Percentiles rank a stretch among this genome's conserved stretches.
Evolutionary conservation across 441 rosid species (phyloP).

Genomic region (Aleurites moluccanus): DNA sequence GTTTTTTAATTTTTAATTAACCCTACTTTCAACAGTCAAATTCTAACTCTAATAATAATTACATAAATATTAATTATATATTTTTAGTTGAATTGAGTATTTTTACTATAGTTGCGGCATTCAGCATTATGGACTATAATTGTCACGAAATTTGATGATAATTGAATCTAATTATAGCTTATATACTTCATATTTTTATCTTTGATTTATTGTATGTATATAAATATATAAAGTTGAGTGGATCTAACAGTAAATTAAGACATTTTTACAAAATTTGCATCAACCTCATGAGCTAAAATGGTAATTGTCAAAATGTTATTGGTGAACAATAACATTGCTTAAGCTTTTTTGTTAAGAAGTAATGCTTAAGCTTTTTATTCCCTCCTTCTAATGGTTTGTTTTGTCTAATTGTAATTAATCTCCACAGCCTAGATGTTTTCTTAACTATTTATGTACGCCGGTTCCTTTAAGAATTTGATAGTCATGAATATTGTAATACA

Average conservation of each 20-base stretch:
- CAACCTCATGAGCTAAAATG: neutral
- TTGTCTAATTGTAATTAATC: neutral
- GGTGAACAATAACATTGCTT: neutral
- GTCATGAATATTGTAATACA: too few species aligned
- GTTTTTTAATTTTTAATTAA: neutral
- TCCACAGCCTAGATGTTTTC: too few species aligned
- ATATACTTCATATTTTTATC: neutral
- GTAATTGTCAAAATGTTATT: neutral
- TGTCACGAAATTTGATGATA: neutral
- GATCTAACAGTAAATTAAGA: neutral
- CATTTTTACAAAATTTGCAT: neutral
- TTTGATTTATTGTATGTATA: neutral
- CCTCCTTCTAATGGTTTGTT: neutral
- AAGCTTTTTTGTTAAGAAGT: neutral
- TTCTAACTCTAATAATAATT: conserved; percentile 2
- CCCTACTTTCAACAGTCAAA: neutral
- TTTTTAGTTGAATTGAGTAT: neutral
- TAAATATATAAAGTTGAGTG: neutral
- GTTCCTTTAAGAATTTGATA: too few species aligned
- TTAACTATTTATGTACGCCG: too few species aligned
- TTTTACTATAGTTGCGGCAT: conserved; percentile 5
- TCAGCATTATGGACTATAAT: conserved; percentile 1
- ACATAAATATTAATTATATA: neutral
- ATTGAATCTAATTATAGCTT: neutral
- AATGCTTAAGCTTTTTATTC: too few species aligned